Percentiles rank a stretch among this genome's conserved stretches.
Evolutionary conservation across 2,329 filamentous ascomycete genomes (phyloP).

Genomic region (Paracoccidioides brasiliensis): DNA sequence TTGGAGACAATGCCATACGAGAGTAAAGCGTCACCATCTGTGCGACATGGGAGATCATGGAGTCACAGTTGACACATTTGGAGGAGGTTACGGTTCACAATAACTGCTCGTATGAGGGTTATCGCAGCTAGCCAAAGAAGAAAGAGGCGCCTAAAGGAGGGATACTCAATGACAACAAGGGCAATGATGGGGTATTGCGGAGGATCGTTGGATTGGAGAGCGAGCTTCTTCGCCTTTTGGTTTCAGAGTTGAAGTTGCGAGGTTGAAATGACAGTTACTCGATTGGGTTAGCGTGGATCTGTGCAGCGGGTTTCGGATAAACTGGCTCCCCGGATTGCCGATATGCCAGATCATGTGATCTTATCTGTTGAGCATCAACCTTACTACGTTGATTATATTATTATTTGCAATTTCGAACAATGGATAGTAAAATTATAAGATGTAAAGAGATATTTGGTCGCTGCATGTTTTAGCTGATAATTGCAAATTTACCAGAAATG

Average conservation of each 20-base stretch:
- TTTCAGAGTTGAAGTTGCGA: neutral
- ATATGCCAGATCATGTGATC: neutral
- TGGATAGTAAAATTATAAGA: too few relatives aligned
- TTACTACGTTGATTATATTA: too few relatives aligned
- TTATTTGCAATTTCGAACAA: too few relatives aligned
- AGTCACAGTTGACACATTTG: slow-evolving; percentile 10
- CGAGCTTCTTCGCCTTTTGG: neutral
- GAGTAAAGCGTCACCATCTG: slow-evolving; percentile 14
- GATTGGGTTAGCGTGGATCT: neutral
- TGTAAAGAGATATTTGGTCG: too few relatives aligned
- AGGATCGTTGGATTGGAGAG: neutral
- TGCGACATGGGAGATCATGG: slow-evolving; percentile 8
- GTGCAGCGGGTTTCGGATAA: neutral
- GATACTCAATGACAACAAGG: neutral
- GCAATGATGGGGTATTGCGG: neutral
- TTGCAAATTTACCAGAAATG: too few relatives aligned
- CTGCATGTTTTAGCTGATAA: too few relatives aligned
- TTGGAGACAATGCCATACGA: slow-evolving; percentile 3
- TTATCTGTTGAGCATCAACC: too few relatives aligned
- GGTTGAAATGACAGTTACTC: neutral
- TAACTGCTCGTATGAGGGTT: neutral
- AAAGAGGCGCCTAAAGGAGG: neutral
- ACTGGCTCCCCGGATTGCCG: neutral
- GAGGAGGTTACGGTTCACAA: neutral
- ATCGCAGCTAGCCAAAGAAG: neutral